Conservation (phyloP, 345 rosid genomes). For the Eucalyptus guilfoylei region DNA sequence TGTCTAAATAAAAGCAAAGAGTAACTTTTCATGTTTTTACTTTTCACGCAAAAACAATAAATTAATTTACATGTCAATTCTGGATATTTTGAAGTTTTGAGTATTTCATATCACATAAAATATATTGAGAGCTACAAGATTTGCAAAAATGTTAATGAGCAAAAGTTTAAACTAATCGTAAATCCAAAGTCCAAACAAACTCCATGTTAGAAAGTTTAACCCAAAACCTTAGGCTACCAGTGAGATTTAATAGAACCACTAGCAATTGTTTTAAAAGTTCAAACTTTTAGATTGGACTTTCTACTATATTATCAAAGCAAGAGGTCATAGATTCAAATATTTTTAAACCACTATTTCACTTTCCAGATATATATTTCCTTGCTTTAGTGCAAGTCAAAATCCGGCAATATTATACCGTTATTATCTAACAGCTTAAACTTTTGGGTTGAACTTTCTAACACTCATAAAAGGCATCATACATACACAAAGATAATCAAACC, state of each 20-base stretch:
- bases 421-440: too few species aligned
- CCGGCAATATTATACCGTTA: not conserved
- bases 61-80: not conserved
- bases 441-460: not conserved
- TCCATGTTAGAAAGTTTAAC: too few species aligned
- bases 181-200: not conserved
- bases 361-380: too few species aligned
- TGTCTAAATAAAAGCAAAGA: not conserved
- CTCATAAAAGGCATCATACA: fast-evolving
- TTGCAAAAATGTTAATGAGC: not conserved
- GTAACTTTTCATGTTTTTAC: not conserved
- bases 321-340: too few species aligned
- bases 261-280: too few species aligned
- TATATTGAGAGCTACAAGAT: not conserved
- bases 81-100: not conserved
- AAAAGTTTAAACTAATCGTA: not conserved
- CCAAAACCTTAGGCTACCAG: not conserved
- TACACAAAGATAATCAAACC: not conserved
- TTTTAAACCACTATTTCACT: too few species aligned
- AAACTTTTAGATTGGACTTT: too few species aligned
- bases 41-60: not conserved
- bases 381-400: not conserved
- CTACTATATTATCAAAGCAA: not conserved
- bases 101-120: not conserved
- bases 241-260: not conserved